These are phyloP conservation scores for Hyaloraphidium curvatum DNA, from an alignment of 192 early-diverging fungal species.

Conservation along the genomic window DNA sequence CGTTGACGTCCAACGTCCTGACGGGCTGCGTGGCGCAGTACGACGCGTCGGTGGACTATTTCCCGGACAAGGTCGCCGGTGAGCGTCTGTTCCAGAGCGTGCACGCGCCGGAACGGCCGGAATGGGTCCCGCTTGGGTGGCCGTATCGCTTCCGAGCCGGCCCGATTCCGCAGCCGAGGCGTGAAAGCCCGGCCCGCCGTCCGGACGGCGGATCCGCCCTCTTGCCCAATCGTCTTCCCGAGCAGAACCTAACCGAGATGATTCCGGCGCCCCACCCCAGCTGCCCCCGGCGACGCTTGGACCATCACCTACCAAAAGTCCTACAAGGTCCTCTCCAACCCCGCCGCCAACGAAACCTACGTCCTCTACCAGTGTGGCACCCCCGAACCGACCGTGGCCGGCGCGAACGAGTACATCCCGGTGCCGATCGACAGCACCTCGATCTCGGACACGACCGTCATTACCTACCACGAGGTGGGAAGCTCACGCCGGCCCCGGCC, in stretches of 20 bases:
- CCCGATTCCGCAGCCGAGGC: neutral
- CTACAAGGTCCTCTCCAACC: conserved; percentile 46
- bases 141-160: neutral
- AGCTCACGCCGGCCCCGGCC: neutral
- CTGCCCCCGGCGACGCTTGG: conserved; percentile 17
- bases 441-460: conserved; percentile 16
- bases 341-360: conserved; percentile 25
- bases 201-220: neutral
- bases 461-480: conserved; percentile 27
- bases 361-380: conserved; percentile 58
- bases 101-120: neutral
- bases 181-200: neutral
- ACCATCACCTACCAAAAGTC: conserved; percentile 35
- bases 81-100: neutral
- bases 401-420: conserved; percentile 13
- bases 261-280: neutral
- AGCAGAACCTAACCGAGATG: neutral
- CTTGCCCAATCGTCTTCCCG: neutral
- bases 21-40: neutral
- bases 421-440: conserved; percentile 23
- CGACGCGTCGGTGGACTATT: neutral
- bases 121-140: neutral
- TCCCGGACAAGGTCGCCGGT: neutral
- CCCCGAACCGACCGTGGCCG: conserved; percentile 24
- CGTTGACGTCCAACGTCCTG: neutral